These are phyloP conservation scores for Saturnispora gosingensis DNA, from an alignment of 805 yeast species.

Conservation along the genomic window DNA sequence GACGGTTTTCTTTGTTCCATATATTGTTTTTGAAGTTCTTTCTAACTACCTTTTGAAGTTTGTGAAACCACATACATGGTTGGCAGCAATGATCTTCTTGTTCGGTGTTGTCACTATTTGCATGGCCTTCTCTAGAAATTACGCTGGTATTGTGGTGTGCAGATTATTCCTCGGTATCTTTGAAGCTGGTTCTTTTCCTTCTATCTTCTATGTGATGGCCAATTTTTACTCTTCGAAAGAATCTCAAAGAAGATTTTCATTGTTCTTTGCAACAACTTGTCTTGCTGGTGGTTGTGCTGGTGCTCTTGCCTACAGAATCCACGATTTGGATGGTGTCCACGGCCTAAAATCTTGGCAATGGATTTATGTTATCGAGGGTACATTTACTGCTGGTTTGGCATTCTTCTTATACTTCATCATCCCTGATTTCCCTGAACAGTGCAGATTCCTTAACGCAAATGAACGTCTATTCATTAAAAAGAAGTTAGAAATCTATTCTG, in stretches of 20 bases:
- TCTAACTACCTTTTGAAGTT: conserved; percentile 53
- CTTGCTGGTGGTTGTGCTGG: conserved; percentile 77
- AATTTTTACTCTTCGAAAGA: conserved; percentile 57
- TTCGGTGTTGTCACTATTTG: conserved; percentile 60
- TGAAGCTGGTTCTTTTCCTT: conserved; percentile 69
- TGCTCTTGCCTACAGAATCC: conserved; percentile 56
- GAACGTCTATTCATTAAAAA: conserved; percentile 48
- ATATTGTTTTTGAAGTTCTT: conserved; percentile 53
- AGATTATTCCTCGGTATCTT: conserved; percentile 58
- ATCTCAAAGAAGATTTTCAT: conserved; percentile 59
- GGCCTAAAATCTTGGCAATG: conserved; percentile 40
- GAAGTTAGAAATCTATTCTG: conserved; percentile 48
- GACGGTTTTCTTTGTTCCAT: conserved; percentile 66
- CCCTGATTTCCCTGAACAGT: conserved; percentile 67
- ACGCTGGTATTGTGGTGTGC: conserved; percentile 50
- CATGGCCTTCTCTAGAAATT: conserved; percentile 54
- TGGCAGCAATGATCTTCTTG: conserved; percentile 45
- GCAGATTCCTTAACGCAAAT: conserved; percentile 40
- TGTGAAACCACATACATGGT: conserved; percentile 57
- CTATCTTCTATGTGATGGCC: conserved; percentile 60
- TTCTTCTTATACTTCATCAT: conserved; percentile 35
- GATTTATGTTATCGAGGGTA: conserved; percentile 34
- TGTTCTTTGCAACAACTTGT: conserved; percentile 62
- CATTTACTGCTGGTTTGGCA: conserved; percentile 29
- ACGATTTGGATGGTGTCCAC: conserved; percentile 40